phyloP scores from a whole-genome alignment of 129 eudicot species.

The Lactuca saligna region DNA sequence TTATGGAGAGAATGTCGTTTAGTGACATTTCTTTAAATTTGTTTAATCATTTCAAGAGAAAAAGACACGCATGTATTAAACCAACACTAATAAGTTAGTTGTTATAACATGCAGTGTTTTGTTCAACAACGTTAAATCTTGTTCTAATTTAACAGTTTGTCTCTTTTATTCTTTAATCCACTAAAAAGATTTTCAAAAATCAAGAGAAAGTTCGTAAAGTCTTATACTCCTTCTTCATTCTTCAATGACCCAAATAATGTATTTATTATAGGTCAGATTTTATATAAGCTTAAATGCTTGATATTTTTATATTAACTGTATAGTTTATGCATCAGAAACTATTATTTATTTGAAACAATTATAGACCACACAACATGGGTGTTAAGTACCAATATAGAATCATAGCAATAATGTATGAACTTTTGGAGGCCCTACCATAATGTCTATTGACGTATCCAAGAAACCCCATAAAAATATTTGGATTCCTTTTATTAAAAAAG shows the following conservation, averaged over 20 bases:
- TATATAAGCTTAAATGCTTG: background rate
- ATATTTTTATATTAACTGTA: background rate
- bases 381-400: background rate
- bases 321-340: background rate
- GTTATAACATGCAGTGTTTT: background rate
- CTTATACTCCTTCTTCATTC: no score
- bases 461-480: conserved; percentile 20
- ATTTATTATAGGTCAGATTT: background rate
- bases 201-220: no score
- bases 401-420: conserved; percentile 21
- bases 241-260: no score
- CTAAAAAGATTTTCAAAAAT: no score
- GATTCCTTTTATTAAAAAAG: conserved; percentile 1
- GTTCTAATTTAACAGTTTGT: background rate
- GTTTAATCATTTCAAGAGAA: background rate
- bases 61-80: background rate
- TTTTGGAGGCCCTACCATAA: conserved; percentile 28
- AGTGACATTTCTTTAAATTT: background rate
- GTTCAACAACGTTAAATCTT: background rate
- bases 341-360: conserved; percentile 3
- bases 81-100: background rate
- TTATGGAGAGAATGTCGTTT: conserved; percentile 30
- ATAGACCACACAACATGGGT: conserved; percentile 35
- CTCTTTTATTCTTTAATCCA: background rate
- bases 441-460: conserved; percentile 24